Evolutionary conservation across 1,284 basidiomycete genomes (phyloP).

Genomic region (Moniliella sp.): DNA sequence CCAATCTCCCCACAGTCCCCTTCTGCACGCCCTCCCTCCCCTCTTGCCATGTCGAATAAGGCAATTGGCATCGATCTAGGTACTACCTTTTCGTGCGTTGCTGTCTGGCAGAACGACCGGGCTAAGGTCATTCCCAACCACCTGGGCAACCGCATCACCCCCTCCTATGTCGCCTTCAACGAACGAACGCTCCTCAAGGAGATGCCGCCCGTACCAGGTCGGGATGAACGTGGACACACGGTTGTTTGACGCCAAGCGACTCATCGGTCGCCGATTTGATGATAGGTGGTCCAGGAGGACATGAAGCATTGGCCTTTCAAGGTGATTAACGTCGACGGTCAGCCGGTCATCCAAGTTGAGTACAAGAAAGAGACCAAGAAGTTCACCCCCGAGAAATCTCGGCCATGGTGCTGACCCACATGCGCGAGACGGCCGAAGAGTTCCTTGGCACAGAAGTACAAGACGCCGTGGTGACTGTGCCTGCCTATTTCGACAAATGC

Average conservation of each 20-base stretch:
- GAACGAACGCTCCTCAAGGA: constrained; percentile 91
- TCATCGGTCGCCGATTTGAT: constrained; percentile 86
- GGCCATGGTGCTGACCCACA: constrained; percentile 94
- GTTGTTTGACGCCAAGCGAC: constrained; percentile 43
- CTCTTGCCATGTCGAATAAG: too few relatives aligned
- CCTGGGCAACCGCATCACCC: constrained; percentile 90
- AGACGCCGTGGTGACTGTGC: constrained; percentile 50
- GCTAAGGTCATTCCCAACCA: constrained; percentile 89
- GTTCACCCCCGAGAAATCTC: constrained; percentile 58
- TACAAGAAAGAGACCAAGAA: constrained; percentile 44
- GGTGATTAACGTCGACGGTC: constrained; percentile 43
- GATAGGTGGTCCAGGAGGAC: constrained; percentile 46
- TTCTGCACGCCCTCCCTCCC: too few relatives aligned
- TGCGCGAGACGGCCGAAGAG: constrained; percentile 63
- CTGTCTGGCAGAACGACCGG: constrained; percentile 45
- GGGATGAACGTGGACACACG: constrained; percentile 84
- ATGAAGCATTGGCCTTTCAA: constrained; percentile 53
- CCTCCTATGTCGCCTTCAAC: constrained; percentile 97
- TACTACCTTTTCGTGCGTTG: constrained; percentile 66
- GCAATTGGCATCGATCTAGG: too few relatives aligned
- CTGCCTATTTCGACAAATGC: constrained; percentile 50
- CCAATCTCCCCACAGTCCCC: too few relatives aligned
- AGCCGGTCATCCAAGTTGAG: constrained; percentile 41
- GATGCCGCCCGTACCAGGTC: constrained; percentile 48
- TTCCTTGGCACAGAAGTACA: constrained; percentile 46